Percentiles rank a stretch among this genome's conserved stretches.
These are phyloP conservation scores for Wickerhamomyces alni DNA, from an alignment of 805 yeast species.

Conservation along the genomic window DNA sequence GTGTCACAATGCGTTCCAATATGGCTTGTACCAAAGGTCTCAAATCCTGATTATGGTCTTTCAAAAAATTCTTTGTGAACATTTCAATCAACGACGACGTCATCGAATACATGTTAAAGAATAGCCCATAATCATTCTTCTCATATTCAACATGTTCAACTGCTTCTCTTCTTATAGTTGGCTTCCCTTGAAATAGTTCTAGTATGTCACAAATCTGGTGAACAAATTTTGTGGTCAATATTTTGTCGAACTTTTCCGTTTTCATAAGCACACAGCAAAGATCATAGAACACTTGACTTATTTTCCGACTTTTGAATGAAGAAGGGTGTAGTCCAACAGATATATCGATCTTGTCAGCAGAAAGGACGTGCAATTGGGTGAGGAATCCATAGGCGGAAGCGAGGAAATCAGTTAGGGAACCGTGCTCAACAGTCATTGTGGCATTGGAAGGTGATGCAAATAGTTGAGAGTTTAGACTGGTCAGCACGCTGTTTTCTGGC, in stretches of 20 bases:
- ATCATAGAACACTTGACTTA: constrained; percentile 77
- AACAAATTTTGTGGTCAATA: constrained; percentile 40
- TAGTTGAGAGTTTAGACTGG: constrained; percentile 67
- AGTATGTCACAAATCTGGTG: constrained; percentile 60
- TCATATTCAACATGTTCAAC: constrained; percentile 87
- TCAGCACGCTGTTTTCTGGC: constrained; percentile 71
- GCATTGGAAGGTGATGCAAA: constrained; percentile 77
- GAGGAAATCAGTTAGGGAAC: constrained; percentile 56
- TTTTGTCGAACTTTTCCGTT: constrained; percentile 46
- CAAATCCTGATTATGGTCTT: background rate
- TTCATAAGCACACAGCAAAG: constrained; percentile 72
- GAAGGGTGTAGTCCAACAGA: constrained; percentile 18
- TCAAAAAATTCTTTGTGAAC: constrained; percentile 39
- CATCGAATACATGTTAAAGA: constrained; percentile 43
- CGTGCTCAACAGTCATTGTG: constrained; percentile 53
- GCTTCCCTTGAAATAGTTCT: constrained; percentile 69
- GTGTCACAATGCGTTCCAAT: background rate
- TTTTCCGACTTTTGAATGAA: constrained; percentile 55
- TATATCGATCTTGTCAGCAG: constrained; percentile 36
- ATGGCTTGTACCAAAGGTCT: background rate
- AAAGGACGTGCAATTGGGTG: constrained; percentile 43
- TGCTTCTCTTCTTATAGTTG: constrained; percentile 68
- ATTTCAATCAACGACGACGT: constrained; percentile 56
- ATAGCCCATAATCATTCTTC: constrained; percentile 53
- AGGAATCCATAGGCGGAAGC: constrained; percentile 60